Base-by-base conservation (phyloP, 345 rosid species). In the Salix suchowensis region DNA sequence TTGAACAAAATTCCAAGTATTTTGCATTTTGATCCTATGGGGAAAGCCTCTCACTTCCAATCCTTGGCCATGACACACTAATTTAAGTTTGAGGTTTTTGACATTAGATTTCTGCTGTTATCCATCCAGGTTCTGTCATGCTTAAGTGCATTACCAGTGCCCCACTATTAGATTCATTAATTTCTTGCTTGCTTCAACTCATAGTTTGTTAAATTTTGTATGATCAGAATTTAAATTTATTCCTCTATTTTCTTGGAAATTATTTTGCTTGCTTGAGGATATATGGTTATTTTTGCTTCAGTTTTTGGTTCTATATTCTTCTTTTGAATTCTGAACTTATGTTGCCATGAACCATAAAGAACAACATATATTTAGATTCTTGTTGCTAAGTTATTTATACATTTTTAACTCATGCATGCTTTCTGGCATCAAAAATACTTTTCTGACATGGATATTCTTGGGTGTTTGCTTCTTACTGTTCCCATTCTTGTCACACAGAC, bases 401-500 rank as follows among this genome's bases (percentile, higher is more conserved):
- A 4, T 30, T 28, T 58, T 60, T 30, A 61, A 7, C 58, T 46
- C 61, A 26, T 13, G 13, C 4, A 19, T 76, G 19, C 37, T 67
- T 50, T 12, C 40, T 42, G 14, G 52, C 18, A 46, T 46, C 18
- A 13, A 46, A 12, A 12, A 3, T 55, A 42, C 40, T 69, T 34
- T 73, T 32, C n/a, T 42, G 54, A 12, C 28, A 0, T 68, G 46
- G 16, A 26, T 24, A 18, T 23, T 5, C 40, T 69, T 68, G 21
- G 52, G 42, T 24, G 60, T 48, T 68, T 55, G 74, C 73, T 18
- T 78, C n/a, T 84, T 48, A 78, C 26, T 74, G 65, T 64, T 55
- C 70, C 74, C 40, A 72, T 69, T 52, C 11, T 65, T 60, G 40
- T 54, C 60, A 13, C 64, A 48, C 91, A 96, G 99, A 96, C 86